A percentile compares a stretch with the other conserved stretches of the same genome.
phyloP scores from a whole-genome alignment of 2,329 filamentous ascomycete species.

The Ophiostoma sp. region DNA sequence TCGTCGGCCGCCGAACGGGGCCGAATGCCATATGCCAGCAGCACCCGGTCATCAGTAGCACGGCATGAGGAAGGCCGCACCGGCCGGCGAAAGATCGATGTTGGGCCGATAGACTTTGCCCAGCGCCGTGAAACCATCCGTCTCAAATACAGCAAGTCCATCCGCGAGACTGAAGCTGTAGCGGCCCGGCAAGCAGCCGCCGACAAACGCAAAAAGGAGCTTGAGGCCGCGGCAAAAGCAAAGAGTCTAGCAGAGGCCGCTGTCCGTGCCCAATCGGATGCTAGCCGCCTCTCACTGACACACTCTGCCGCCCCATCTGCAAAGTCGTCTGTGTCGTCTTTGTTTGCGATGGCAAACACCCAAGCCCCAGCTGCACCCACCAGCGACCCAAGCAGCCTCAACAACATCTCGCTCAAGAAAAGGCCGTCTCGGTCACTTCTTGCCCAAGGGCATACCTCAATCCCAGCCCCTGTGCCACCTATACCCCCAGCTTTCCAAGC shows the following conservation, averaged over 20 bases:
- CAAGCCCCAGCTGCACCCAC: conserved; percentile 18
- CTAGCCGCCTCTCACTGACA: conserved; percentile 20
- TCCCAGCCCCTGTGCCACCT: background rate
- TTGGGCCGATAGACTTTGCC: conserved; percentile 79
- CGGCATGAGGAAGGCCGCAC: conserved; percentile 38
- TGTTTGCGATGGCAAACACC: conserved; percentile 19
- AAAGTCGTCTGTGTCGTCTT: conserved; percentile 21
- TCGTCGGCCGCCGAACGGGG: conserved; percentile 20
- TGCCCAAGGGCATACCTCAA: background rate
- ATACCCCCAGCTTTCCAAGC: background rate
- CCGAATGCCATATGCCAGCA: conserved; percentile 19
- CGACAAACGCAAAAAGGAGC: conserved; percentile 49
- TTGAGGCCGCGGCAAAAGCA: conserved; percentile 43
- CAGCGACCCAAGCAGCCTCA: background rate
- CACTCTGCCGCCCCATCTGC: conserved; percentile 23
- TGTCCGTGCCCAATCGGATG: conserved; percentile 32
- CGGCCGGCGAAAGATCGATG: conserved; percentile 50
- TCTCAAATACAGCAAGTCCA: conserved; percentile 78
- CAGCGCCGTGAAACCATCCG: conserved; percentile 77
- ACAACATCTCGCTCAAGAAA: background rate
- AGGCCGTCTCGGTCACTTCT: background rate
- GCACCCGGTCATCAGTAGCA: conserved; percentile 29
- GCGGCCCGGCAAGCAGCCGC: conserved; percentile 50
- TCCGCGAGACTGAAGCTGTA: conserved; percentile 65
- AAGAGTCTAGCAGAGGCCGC: conserved; percentile 38